Evolutionary conservation across 305 asterid genomes (phyloP).

Genomic region (Stenogyne calaminthoides): DNA sequence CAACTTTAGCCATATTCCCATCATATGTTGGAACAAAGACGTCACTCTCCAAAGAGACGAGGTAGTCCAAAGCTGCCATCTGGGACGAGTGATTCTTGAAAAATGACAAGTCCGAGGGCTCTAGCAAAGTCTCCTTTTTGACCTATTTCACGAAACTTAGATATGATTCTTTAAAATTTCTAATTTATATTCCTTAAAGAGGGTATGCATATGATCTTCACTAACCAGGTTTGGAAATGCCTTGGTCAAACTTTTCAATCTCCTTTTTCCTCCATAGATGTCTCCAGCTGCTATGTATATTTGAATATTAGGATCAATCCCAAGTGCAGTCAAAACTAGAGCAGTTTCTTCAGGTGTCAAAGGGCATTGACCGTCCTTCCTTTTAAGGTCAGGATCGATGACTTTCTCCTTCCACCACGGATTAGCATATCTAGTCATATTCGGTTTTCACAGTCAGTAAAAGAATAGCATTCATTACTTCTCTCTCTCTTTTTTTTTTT

Average conservation of each 20-base stretch:
- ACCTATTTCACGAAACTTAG: slow-evolving; percentile 46
- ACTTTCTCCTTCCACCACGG: slow-evolving; percentile 93
- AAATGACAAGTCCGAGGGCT: slow-evolving; percentile 55
- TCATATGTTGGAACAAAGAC: slow-evolving; percentile 86
- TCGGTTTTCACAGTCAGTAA: slow-evolving; percentile 19
- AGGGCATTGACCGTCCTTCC: slow-evolving; percentile 85
- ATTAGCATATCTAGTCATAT: slow-evolving; percentile 59
- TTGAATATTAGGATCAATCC: slow-evolving; percentile 65
- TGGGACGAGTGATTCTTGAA: slow-evolving; percentile 81
- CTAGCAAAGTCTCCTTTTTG: slow-evolving; percentile 70
- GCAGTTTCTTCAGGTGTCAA: slow-evolving; percentile 95
- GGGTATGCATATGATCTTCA: background rate
- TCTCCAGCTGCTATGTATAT: slow-evolving; percentile 91
- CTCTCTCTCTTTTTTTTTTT: background rate
- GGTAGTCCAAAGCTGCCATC: slow-evolving; percentile 93
- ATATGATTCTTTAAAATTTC: background rate
- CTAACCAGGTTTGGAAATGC: slow-evolving; percentile 78
- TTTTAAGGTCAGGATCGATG: slow-evolving; percentile 69
- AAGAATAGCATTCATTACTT: background rate
- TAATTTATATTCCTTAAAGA: background rate
- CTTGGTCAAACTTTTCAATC: slow-evolving; percentile 58
- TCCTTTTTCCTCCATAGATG: slow-evolving; percentile 76
- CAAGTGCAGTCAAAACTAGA: slow-evolving; percentile 64
- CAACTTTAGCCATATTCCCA: slow-evolving; percentile 95
- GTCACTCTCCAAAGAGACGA: slow-evolving; percentile 84